Evolutionary conservation across 2,329 filamentous ascomycete genomes (phyloP).

Genomic region (Thelonectria olida): DNA sequence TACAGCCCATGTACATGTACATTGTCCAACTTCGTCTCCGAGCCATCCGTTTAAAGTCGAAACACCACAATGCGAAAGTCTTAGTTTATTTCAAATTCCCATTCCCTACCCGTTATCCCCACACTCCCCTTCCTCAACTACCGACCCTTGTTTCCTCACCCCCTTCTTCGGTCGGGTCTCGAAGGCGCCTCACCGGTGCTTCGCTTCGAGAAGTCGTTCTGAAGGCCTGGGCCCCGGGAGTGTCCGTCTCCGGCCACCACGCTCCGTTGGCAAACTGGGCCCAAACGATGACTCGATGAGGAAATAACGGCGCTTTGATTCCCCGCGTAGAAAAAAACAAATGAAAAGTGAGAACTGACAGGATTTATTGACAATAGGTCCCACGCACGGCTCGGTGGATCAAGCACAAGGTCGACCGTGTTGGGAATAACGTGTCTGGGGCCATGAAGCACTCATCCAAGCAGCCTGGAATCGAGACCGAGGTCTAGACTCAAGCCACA

Average conservation of each 20-base stretch:
- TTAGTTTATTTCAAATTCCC: not conserved
- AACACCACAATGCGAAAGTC: not conserved
- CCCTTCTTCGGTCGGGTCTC: slow-evolving; percentile 5
- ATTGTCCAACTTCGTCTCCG: not conserved
- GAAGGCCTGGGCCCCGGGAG: slow-evolving; percentile 2
- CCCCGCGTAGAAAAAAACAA: too few species aligned
- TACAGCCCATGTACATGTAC: not conserved
- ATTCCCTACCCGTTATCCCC: not conserved
- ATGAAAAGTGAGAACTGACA: not conserved
- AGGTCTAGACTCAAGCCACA: slow-evolving; percentile 60
- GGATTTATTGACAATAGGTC: slow-evolving; percentile 33
- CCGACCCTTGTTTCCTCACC: slow-evolving; percentile 3
- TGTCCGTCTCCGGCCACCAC: not conserved
- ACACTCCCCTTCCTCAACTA: not conserved
- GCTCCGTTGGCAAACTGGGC: not conserved
- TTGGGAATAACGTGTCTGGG: slow-evolving; percentile 66
- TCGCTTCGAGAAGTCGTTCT: slow-evolving; percentile 4
- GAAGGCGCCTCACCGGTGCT: slow-evolving; percentile 11
- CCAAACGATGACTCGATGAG: too few species aligned
- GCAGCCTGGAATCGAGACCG: slow-evolving; percentile 71
- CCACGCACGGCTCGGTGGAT: slow-evolving; percentile 60
- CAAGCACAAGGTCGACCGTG: slow-evolving; percentile 62
- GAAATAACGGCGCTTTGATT: too few species aligned
- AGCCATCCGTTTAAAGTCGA: not conserved
- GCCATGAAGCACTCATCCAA: slow-evolving; percentile 69